Conservation (phyloP, 2,329 filamentous ascomycete genomes). For the Penicillium vulpinum region DNA sequence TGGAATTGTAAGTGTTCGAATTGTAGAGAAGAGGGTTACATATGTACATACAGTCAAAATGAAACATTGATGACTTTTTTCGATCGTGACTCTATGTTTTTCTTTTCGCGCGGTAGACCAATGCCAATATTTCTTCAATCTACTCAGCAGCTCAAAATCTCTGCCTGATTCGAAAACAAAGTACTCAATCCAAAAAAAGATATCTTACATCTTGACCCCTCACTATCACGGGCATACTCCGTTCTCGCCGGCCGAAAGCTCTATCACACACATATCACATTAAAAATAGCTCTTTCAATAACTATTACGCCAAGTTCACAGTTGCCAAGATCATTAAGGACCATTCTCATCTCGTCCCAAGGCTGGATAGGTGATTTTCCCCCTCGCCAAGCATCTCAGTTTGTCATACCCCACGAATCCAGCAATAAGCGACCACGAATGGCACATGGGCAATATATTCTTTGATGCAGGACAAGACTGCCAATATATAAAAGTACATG, state of each 20-base stretch:
- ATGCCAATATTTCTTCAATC: background rate
- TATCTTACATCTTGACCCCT: background rate
- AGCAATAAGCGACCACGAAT: background rate
- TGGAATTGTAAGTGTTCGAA: background rate
- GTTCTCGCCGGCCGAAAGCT: background rate
- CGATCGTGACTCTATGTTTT: background rate
- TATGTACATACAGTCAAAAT: too few species aligned
- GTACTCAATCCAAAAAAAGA: background rate
- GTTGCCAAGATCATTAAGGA: background rate
- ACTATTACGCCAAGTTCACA: background rate
- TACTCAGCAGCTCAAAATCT: background rate
- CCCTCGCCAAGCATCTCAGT: constrained; percentile 7
- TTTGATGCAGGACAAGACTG: background rate
- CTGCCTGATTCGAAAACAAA: background rate
- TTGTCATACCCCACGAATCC: background rate
- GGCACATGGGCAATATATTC: background rate
- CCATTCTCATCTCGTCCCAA: background rate
- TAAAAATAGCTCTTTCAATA: background rate
- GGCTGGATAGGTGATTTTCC: background rate
- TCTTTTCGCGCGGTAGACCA: background rate
- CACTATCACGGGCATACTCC: background rate
- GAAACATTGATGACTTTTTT: background rate
- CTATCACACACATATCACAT: constrained; percentile 6
- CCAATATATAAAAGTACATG: constrained; percentile 6
- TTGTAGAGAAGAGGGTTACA: background rate